phyloP scores from a whole-genome alignment of 2,329 filamentous ascomycete genomes.

The Beauveria scarabaeidicola region DNA sequence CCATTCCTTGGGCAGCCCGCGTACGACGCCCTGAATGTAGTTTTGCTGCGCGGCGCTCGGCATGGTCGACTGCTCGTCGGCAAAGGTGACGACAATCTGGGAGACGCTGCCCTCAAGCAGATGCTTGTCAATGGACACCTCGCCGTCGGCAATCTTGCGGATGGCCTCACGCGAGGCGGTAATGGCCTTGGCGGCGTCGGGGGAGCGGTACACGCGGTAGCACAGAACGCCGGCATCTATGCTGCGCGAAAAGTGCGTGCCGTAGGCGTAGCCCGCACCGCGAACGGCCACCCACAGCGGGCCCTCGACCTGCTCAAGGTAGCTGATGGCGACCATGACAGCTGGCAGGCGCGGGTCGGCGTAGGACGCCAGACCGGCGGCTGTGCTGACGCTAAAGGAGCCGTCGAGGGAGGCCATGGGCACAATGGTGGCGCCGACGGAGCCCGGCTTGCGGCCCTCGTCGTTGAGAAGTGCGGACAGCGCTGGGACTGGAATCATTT shows the following conservation, averaged over 20 bases:
- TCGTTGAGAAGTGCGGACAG: slow-evolving; percentile 63
- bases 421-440: slow-evolving; percentile 65
- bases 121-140: slow-evolving; percentile 64
- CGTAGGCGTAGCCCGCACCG: slow-evolving; percentile 88
- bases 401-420: slow-evolving; percentile 91
- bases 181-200: slow-evolving; percentile 82
- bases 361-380: slow-evolving; percentile 66
- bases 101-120: slow-evolving; percentile 86
- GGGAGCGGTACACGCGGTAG: slow-evolving; percentile 83
- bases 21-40: slow-evolving; percentile 74
- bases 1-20: slow-evolving; percentile 68
- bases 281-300: slow-evolving; percentile 91
- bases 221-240: slow-evolving; percentile 72
- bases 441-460: slow-evolving; percentile 67
- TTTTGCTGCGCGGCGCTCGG: slow-evolving; percentile 71
- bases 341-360: slow-evolving; percentile 71
- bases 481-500: slow-evolving; percentile 62
- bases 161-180: slow-evolving; percentile 67
- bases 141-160: slow-evolving; percentile 63
- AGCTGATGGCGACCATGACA: slow-evolving; percentile 79
- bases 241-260: slow-evolving; percentile 69
- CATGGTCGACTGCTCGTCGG: slow-evolving; percentile 83
- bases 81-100: slow-evolving; percentile 76
- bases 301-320: slow-evolving; percentile 87
- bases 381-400: slow-evolving; percentile 73